Evolutionary conservation across 139 green algal genomes (phyloP).

Genomic region (Zygnema circumcarinatum): DNA sequence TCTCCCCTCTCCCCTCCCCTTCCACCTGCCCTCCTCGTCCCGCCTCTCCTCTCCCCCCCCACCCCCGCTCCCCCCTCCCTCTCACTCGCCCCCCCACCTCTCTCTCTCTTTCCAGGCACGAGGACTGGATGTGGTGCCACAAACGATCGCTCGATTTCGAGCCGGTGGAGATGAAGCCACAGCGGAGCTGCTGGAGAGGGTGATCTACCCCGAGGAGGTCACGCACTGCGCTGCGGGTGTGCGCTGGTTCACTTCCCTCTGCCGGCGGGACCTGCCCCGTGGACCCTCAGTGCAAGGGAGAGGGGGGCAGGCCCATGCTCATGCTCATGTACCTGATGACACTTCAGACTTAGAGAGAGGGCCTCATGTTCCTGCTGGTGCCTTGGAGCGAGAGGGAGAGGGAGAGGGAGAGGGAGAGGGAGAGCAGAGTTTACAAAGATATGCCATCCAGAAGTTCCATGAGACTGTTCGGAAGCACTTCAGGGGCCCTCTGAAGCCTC

Average conservation of each 20-base stretch:
- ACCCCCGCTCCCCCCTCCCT: constrained; percentile 20
- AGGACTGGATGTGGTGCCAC: constrained; percentile 75
- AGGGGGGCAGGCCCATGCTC: neutral
- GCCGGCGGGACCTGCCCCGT: neutral
- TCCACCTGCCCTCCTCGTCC: neutral
- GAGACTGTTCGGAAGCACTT: constrained; percentile 44
- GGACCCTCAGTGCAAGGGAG: neutral
- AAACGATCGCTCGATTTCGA: constrained; percentile 84
- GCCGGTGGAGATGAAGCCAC: constrained; percentile 69
- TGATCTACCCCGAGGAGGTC: constrained; percentile 90
- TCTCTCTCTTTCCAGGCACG: constrained; percentile 20
- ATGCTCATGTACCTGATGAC: neutral
- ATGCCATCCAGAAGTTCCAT: constrained; percentile 33
- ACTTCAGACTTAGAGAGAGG: neutral
- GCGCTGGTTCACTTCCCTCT: constrained; percentile 76
- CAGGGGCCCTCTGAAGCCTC: constrained; percentile 50
- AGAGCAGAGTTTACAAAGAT: neutral
- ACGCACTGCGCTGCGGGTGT: constrained; percentile 87
- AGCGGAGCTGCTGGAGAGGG: constrained; percentile 72
- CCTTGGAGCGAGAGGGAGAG: neutral
- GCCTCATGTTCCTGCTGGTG: neutral
- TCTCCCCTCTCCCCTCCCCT: neutral
- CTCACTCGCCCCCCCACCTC: constrained; percentile 3
- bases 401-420: neutral
- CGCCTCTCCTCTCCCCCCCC: neutral